Evolutionary conservation across 108 stramenopile genomes (phyloP).

Genomic region (Pseudonitzschia multistriata): DNA sequence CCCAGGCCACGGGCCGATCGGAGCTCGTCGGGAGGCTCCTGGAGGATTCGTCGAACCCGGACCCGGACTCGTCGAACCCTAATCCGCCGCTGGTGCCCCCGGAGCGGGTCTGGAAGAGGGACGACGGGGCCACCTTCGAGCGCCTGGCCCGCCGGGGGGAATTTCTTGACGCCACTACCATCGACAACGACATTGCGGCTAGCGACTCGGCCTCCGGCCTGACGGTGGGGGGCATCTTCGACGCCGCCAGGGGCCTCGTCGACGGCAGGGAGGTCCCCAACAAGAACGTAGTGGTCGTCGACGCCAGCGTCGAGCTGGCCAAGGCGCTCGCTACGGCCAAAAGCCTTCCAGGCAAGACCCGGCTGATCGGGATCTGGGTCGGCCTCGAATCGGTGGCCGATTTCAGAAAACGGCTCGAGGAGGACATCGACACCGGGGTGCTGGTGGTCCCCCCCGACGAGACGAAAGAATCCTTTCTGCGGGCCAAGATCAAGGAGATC

Average conservation of each 20-base stretch:
- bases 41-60: slow-evolving; percentile 32
- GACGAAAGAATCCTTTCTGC: slow-evolving; percentile 53
- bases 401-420: slow-evolving; percentile 57
- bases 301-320: slow-evolving; percentile 68
- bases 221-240: slow-evolving; percentile 60
- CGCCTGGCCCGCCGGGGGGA: slow-evolving; percentile 50
- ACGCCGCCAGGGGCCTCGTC: slow-evolving; percentile 36
- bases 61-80: background rate
- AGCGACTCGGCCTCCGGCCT: slow-evolving; percentile 43
- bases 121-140: slow-evolving; percentile 63
- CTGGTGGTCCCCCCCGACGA: slow-evolving; percentile 59
- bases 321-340: slow-evolving; percentile 35
- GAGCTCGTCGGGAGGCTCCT: slow-evolving; percentile 66
- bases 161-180: slow-evolving; percentile 50
- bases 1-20: slow-evolving; percentile 68
- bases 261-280: background rate
- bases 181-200: too few relatives aligned
- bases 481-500: slow-evolving; percentile 58
- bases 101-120: slow-evolving; percentile 33
- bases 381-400: slow-evolving; percentile 62
- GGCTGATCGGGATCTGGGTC: slow-evolving; percentile 82
- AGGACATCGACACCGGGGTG: slow-evolving; percentile 45
- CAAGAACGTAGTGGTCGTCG: slow-evolving; percentile 63
- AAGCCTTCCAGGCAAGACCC: slow-evolving; percentile 37
- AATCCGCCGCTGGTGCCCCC: slow-evolving; percentile 33